These are phyloP conservation scores for Alternaria infectoria DNA, from an alignment of 2,329 filamentous ascomycete species.

Conservation along the genomic window DNA sequence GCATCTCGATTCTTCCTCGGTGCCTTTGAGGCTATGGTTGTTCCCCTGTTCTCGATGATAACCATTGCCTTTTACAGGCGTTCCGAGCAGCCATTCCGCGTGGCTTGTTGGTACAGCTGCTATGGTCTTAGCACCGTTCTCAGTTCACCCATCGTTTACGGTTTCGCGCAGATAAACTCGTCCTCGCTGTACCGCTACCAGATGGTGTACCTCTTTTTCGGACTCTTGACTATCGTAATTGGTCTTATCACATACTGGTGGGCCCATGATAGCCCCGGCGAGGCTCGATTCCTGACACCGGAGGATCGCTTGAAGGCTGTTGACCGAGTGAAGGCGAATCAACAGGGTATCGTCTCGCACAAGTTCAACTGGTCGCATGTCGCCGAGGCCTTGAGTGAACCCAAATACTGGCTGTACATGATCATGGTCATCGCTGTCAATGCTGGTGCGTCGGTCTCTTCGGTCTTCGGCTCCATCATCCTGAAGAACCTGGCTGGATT, in stretches of 20 bases:
- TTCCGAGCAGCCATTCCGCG: slow-evolving; percentile 27
- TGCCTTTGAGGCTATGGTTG: slow-evolving; percentile 35
- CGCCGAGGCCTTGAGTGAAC: slow-evolving; percentile 61
- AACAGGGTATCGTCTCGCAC: slow-evolving; percentile 74
- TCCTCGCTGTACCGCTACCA: slow-evolving; percentile 67
- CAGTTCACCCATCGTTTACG: slow-evolving; percentile 66
- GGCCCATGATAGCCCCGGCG: slow-evolving; percentile 63
- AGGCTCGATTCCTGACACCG: slow-evolving; percentile 65
- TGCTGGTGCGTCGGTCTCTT: slow-evolving; percentile 56
- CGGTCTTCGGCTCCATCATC: slow-evolving; percentile 66
- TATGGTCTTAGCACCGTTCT: slow-evolving; percentile 66
- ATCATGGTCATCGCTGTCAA: slow-evolving; percentile 33
- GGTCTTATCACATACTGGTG: slow-evolving; percentile 52
- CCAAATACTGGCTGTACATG: slow-evolving; percentile 58
- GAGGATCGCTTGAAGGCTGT: slow-evolving; percentile 71
- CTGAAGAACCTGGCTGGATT: slow-evolving; percentile 64
- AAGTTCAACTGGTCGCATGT: slow-evolving; percentile 72
- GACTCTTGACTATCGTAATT: slow-evolving; percentile 48
- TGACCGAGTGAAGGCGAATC: slow-evolving; percentile 73
- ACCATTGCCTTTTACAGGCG: slow-evolving; percentile 33
- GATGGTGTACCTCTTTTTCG: slow-evolving; percentile 57
- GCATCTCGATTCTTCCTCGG: slow-evolving; percentile 31
- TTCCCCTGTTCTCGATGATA: slow-evolving; percentile 35
- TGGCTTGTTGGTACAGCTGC: slow-evolving; percentile 68
- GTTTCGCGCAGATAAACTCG: slow-evolving; percentile 62